Conservation (phyloP, 2,329 filamentous ascomycete species). For the Ilyonectria mors-panacis region DNA sequence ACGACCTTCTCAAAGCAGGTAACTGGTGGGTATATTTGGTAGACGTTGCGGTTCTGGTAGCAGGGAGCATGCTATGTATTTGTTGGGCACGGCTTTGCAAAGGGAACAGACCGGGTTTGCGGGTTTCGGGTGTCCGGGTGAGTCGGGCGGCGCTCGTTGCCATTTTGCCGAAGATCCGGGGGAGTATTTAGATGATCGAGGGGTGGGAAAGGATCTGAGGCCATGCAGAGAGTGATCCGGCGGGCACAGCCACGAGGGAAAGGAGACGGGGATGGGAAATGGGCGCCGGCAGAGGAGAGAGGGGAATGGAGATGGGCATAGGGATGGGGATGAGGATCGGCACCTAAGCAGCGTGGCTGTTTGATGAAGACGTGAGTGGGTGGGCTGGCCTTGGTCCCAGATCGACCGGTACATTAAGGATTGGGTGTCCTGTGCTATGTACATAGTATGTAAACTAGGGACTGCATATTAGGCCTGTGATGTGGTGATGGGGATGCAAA, state of each 20-base stretch:
- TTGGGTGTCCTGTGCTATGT: neutral
- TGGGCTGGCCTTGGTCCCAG: neutral
- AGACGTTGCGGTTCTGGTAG: neutral
- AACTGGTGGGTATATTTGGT: conserved; percentile 2
- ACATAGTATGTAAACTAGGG: neutral
- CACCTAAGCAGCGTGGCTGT: conserved; percentile 23
- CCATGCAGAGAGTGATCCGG: neutral
- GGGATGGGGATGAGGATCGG: conserved; percentile 23
- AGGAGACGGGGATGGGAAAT: neutral
- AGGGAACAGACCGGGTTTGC: conserved; percentile 1
- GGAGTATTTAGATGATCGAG: conserved; percentile 20
- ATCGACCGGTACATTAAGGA: conserved; percentile 6
- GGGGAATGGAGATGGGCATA: conserved; percentile 12
- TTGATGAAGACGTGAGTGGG: conserved; percentile 10
- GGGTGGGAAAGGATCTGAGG: neutral
- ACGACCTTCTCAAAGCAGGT: conserved; percentile 47
- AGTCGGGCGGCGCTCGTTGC: conserved; percentile 9
- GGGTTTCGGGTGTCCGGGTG: conserved; percentile 16
- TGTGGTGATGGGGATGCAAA: neutral
- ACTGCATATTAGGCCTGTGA: neutral
- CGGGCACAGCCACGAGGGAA: conserved; percentile 11
- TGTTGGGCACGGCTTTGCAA: neutral
- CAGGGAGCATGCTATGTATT: neutral
- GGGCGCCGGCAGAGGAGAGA: neutral
- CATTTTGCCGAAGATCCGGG: conserved; percentile 26